A percentile compares a stretch with the other conserved stretches of the same genome.
Conservation (phyloP, 164 flowering plant species). For the Santalum album region DNA sequence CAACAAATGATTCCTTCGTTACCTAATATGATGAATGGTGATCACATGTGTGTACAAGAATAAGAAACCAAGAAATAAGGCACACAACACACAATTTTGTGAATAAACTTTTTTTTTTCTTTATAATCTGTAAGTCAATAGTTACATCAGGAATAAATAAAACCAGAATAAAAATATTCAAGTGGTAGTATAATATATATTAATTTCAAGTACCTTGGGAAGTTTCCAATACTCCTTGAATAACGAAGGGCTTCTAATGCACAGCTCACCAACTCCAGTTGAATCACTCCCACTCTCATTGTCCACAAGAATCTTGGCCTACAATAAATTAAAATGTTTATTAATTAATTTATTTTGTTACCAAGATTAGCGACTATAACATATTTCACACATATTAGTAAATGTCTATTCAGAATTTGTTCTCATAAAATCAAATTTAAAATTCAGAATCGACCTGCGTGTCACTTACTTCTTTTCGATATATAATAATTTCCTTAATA, state of each 20-base stretch:
- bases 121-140: no score
- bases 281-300: slow-evolving; percentile 41
- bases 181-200: neutral
- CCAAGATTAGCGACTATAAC: neutral
- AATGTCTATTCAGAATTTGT: no score
- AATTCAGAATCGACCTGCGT: no score
- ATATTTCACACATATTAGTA: no score
- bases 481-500: no score
- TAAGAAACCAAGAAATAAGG: neutral
- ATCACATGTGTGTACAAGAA: slow-evolving; percentile 8
- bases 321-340: slow-evolving; percentile 3
- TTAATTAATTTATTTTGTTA: no score
- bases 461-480: no score
- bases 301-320: slow-evolving; percentile 78
- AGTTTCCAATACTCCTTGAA: slow-evolving; percentile 95
- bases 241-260: slow-evolving; percentile 80
- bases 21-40: slow-evolving; percentile 36
- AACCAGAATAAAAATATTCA: neutral
- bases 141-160: neutral
- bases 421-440: no score
- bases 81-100: no score
- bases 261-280: slow-evolving; percentile 72
- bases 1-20: slow-evolving; percentile 73
- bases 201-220: slow-evolving; percentile 52
- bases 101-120: no score